Evolutionary conservation across 495 filamentous ascomycete genomes (phyloP).

Genomic region (Eremomyces bilateralis): DNA sequence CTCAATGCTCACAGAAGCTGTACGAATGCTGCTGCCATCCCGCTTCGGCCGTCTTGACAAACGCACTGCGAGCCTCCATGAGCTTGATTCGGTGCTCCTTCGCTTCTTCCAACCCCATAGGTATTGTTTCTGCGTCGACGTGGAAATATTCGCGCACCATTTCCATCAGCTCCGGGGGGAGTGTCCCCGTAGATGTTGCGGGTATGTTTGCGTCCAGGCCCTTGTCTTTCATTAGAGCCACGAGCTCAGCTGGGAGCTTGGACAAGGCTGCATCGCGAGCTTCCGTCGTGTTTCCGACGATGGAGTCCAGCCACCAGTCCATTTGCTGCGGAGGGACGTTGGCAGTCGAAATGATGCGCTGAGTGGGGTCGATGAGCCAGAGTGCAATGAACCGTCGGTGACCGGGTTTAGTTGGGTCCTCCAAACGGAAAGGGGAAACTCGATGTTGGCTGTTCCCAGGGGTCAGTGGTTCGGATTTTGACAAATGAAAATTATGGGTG

Average conservation of each 20-base stretch:
- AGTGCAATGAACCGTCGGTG: slow-evolving; percentile 34
- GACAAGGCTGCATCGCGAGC: slow-evolving; percentile 1
- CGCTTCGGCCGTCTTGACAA: slow-evolving; percentile 2
- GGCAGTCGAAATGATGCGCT: slow-evolving; percentile 28
- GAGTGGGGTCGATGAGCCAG: slow-evolving; percentile 33
- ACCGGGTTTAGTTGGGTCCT: slow-evolving; percentile 27
- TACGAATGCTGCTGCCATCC: slow-evolving; percentile 6
- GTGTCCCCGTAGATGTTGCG: background rate
- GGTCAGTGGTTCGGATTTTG: no score
- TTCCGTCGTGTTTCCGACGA: slow-evolving; percentile 2
- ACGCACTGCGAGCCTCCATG: slow-evolving; percentile 24
- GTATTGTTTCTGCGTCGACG: background rate
- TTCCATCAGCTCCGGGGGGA: slow-evolving; percentile 7
- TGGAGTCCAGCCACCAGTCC: slow-evolving; percentile 1
- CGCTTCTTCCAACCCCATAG: slow-evolving; percentile 25
- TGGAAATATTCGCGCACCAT: slow-evolving; percentile 6
- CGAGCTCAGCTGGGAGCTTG: slow-evolving; percentile 5
- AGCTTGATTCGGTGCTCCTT: slow-evolving; percentile 23
- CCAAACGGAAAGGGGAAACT: slow-evolving; percentile 26
- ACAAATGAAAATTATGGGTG: no score
- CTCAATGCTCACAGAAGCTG: slow-evolving; percentile 7
- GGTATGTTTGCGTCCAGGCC: background rate
- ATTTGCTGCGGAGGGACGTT: slow-evolving; percentile 32
- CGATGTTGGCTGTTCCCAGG: no score
- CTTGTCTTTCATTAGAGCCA: slow-evolving; percentile 5